These are phyloP conservation scores for Bullera alba DNA, from an alignment of 768 basidiomycete genomes.

Conservation along the genomic window DNA sequence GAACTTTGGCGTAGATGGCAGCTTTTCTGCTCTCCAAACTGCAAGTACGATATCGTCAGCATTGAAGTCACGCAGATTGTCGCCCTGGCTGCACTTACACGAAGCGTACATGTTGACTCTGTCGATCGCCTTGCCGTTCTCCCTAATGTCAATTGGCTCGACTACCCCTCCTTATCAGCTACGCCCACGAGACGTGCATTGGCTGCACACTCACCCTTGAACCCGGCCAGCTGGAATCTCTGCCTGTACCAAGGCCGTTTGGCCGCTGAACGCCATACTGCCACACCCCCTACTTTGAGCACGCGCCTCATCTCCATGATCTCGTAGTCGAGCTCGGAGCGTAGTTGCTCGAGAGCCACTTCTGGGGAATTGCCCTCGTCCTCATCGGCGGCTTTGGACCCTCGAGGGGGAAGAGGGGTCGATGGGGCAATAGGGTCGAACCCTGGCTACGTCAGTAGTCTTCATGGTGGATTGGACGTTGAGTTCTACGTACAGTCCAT, in stretches of 20 bases:
- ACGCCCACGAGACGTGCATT: not conserved
- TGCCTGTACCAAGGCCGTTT: constrained; percentile 62
- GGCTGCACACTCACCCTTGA: constrained; percentile 39
- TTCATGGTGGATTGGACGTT: not conserved
- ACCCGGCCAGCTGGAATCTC: constrained; percentile 54
- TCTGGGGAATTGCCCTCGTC: constrained; percentile 50
- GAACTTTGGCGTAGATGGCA: not conserved
- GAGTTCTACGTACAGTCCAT: constrained; percentile 45
- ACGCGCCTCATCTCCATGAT: constrained; percentile 56
- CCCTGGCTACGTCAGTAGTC: constrained; percentile 8
- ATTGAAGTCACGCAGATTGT: not conserved
- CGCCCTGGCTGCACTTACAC: constrained; percentile 33
- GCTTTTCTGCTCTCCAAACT: constrained; percentile 40
- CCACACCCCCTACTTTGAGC: constrained; percentile 56
- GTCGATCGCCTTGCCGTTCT: constrained; percentile 56
- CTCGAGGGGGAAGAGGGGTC: constrained; percentile 24
- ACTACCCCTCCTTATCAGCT: constrained; percentile 36
- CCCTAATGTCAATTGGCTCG: constrained; percentile 53
- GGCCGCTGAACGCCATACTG: constrained; percentile 62
- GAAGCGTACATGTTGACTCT: constrained; percentile 61
- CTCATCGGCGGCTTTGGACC: constrained; percentile 48
- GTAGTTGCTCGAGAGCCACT: constrained; percentile 37
- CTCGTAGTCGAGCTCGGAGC: constrained; percentile 54
- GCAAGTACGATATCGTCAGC: not conserved
- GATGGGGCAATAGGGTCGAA: constrained; percentile 43